Conservation (phyloP, 345 rosid species). For the Syzygium grande region DNA sequence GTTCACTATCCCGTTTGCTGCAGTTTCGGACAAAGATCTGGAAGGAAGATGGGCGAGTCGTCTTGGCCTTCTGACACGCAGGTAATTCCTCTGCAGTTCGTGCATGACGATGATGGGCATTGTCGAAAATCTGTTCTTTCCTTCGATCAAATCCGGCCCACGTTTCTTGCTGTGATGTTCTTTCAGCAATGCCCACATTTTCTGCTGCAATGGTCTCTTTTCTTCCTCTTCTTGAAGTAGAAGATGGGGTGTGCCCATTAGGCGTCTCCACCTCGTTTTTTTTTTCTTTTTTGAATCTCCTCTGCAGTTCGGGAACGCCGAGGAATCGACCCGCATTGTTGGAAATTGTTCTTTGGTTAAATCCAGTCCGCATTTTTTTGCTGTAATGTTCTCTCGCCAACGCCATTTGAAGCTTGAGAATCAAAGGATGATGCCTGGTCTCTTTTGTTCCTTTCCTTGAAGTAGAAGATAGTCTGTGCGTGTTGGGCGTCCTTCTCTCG, state of each 20-base stretch:
- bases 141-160: neutral
- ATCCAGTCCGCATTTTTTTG: neutral
- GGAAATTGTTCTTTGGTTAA: neutral
- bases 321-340: neutral
- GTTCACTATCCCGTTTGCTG: neutral
- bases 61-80: slow-evolving; percentile 13
- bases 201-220: neutral
- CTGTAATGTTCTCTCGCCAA: neutral
- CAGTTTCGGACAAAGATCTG: neutral
- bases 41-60: slow-evolving; percentile 2
- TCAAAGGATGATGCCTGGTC: neutral
- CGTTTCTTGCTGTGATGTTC: neutral
- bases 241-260: neutral
- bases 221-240: neutral
- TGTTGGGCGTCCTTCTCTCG: neutral
- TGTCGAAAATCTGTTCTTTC: neutral
- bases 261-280: neutral
- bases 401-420: neutral
- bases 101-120: neutral
- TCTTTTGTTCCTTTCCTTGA: neutral
- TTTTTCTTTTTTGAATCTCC: neutral
- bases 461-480: neutral
- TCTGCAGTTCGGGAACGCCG: neutral
- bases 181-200: neutral
- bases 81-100: neutral